A percentile compares a stretch with the other conserved stretches of the same genome.
Evolutionary conservation across 805 yeast genomes (phyloP).

Genomic region (Lipomyces mesembrius): DNA sequence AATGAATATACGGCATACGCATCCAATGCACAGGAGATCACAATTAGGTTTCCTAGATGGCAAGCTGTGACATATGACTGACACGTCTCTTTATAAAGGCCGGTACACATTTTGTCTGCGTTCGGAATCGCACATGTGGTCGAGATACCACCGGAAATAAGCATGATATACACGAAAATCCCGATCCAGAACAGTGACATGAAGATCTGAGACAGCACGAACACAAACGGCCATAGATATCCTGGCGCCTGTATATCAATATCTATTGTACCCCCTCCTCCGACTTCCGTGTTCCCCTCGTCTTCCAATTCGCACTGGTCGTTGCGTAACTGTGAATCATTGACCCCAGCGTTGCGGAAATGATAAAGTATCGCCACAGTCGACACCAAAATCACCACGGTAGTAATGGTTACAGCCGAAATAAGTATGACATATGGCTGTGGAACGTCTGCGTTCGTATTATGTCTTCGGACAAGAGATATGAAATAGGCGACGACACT

Average conservation of each 20-base stretch:
- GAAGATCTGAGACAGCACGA: slow-evolving; percentile 20
- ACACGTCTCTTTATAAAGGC: slow-evolving; percentile 15
- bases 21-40: slow-evolving; percentile 28
- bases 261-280: background rate
- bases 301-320: slow-evolving; percentile 7
- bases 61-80: slow-evolving; percentile 23
- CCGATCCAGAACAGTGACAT: slow-evolving; percentile 26
- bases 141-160: slow-evolving; percentile 31
- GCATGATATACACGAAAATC: slow-evolving; percentile 30
- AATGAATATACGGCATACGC: slow-evolving; percentile 14
- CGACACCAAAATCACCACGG: slow-evolving; percentile 10
- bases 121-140: slow-evolving; percentile 26
- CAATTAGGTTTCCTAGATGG: slow-evolving; percentile 25
- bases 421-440: slow-evolving; percentile 19
- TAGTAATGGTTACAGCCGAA: slow-evolving; percentile 9
- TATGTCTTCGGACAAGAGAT: slow-evolving; percentile 6
- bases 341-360: slow-evolving; percentile 9
- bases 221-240: slow-evolving; percentile 17
- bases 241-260: slow-evolving; percentile 8
- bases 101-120: slow-evolving; percentile 15
- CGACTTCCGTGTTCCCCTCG: slow-evolving; percentile 5
- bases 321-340: background rate
- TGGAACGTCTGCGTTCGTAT: slow-evolving; percentile 9
- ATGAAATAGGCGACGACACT: slow-evolving; percentile 27
- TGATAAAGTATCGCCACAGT: slow-evolving; percentile 6